Percentiles rank a stretch among this genome's conserved stretches.
Conservation (phyloP, 2,329 filamentous ascomycete genomes). For the Calonectria pseudoturangicola region DNA sequence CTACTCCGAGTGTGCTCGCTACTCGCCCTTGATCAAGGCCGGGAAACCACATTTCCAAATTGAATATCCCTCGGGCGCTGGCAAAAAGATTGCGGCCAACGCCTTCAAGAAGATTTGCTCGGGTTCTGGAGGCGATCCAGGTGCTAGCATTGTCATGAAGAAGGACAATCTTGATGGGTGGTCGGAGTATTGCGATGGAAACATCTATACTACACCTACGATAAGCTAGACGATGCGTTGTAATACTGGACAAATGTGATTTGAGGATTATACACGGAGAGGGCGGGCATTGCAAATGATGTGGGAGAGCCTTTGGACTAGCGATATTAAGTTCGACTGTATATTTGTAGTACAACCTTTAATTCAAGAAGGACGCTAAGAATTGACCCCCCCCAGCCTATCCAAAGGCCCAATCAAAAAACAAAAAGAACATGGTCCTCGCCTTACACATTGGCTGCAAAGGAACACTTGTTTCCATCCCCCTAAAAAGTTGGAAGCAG, state of each 20-base stretch:
- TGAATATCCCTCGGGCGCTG: slow-evolving; percentile 77
- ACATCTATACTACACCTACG: background rate
- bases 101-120: background rate
- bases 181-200: slow-evolving; percentile 9
- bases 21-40: slow-evolving; percentile 73
- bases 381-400: too few relatives aligned
- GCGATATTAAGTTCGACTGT: background rate
- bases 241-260: background rate
- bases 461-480: too few relatives aligned
- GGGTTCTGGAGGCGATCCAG: background rate
- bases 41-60: slow-evolving; percentile 84
- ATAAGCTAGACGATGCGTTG: background rate
- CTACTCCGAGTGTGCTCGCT: slow-evolving; percentile 75
- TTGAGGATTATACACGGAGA: background rate
- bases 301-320: background rate
- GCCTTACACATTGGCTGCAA: too few relatives aligned
- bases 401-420: too few relatives aligned
- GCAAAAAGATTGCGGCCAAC: slow-evolving; percentile 47
- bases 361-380: background rate
- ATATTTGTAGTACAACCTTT: background rate
- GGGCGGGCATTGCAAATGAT: background rate
- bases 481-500: too few relatives aligned
- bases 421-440: too few relatives aligned
- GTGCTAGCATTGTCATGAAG: background rate
- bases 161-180: background rate